These are phyloP conservation scores for Aegilops speltoides DNA, from an alignment of 176 grass and related monocot species.

Conservation along the genomic window DNA sequence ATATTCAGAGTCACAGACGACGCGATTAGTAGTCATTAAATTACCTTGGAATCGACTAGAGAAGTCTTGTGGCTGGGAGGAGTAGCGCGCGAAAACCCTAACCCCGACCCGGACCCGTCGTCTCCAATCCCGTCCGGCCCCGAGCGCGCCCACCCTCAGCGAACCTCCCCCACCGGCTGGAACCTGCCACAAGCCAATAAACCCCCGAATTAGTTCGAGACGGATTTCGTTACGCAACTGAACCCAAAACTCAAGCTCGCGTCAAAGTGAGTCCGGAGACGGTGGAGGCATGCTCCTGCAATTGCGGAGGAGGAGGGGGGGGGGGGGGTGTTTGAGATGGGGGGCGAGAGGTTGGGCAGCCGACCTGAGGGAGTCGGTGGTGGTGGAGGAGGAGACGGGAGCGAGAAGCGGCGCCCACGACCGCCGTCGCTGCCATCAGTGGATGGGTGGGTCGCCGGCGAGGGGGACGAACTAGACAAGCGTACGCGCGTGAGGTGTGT, in stretches of 20 bases:
- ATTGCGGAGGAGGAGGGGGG: background rate
- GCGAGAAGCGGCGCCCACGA: slow-evolving; percentile 31
- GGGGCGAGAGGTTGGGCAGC: background rate
- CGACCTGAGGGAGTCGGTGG: slow-evolving; percentile 33
- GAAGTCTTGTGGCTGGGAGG: slow-evolving; percentile 65
- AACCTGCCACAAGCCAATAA: slow-evolving; percentile 5
- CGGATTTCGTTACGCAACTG: too few relatives aligned
- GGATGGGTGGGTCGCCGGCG: slow-evolving; percentile 9
- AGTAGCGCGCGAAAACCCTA: slow-evolving; percentile 60
- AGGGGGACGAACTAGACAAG: background rate
- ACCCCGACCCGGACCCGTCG: background rate
- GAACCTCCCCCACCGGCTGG: slow-evolving; percentile 15
- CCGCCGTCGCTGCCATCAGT: slow-evolving; percentile 40
- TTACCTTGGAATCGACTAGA: slow-evolving; percentile 75
- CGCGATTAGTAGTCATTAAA: background rate
- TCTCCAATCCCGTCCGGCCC: background rate
- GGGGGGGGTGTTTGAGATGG: background rate
- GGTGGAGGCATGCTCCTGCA: background rate
- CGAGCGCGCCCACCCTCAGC: slow-evolving; percentile 30
- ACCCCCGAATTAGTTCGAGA: background rate
- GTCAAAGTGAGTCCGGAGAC: background rate
- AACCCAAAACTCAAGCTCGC: background rate
- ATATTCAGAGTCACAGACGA: background rate
- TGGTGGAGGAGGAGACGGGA: slow-evolving; percentile 50
- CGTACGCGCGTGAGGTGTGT: too few relatives aligned